Evolutionary conservation across 2,329 filamentous ascomycete species (phyloP), one percentile per base, ranked within the genome.

Genomic region (Xylaria sp.): DNA sequence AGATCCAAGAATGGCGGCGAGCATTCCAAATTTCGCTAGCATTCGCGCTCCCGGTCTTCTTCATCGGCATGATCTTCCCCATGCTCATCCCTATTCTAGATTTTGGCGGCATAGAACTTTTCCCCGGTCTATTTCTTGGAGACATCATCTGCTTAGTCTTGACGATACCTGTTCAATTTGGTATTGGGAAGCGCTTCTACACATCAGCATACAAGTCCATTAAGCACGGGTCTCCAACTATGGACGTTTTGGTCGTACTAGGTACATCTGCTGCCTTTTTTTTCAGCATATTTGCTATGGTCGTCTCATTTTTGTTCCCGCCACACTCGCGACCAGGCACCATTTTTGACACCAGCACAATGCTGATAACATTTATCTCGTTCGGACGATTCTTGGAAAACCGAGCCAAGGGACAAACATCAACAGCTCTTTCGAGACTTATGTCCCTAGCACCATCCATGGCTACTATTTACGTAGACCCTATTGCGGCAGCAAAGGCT

Each of bases 401-500:
- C 78, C 86, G 91, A 21, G 96, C 96, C 61, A 99, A 98, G 82
- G 96, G 96, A 0, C 93, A 98, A 81, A 99, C 96, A 0, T 98
- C 94, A 5, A 96, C 93, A 78, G 96, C 96, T 0, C 87, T 99
- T 2, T 98, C 95, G 8, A 88, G 91, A 27, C 88, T 99, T 40
- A 99, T 99, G 96, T 98, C 93, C 18, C 85, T 99, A 57, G 93
- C 96, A 29, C 96, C 96, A 1, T 97, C 94, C 0, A 98, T 97
- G 92, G 94, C 96, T 1, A 97, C 94, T 4, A 98, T 99, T 72
- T 99, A 98, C 76, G 90, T 91, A 5, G 95, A 99, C 78, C 93
- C 96, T 0, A 97, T 98, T 73, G 95, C 95, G 21, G 94, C 93
- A 3, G 93, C 96, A 72, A 98, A 98, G 81, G 90, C 92, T 29